These are phyloP conservation scores for Calendula officinalis DNA, from an alignment of 129 eudicot species.

Conservation along the genomic window DNA sequence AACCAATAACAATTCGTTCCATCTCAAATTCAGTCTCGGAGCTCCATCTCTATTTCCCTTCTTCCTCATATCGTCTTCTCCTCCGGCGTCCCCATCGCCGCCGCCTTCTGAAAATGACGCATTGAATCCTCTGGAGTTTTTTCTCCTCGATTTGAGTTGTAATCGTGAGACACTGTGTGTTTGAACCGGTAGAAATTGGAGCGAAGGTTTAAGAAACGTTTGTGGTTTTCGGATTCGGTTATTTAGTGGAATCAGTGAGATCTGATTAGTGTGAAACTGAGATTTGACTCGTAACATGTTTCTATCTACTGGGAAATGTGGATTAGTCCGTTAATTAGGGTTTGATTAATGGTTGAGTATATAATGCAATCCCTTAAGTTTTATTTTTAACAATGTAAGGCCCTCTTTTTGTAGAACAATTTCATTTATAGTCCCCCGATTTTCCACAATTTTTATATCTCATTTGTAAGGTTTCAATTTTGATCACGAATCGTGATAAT, in stretches of 20 bases:
- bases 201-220: slow-evolving; percentile 6
- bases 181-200: slow-evolving; percentile 1
- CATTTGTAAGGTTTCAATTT: too few species aligned
- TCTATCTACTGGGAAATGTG: background rate
- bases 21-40: slow-evolving; percentile 44
- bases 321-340: slow-evolving; percentile 11
- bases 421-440: too few species aligned
- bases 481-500: too few species aligned
- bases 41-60: slow-evolving; percentile 33
- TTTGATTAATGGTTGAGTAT: background rate
- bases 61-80: too few species aligned
- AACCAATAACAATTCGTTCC: slow-evolving; percentile 62
- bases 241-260: background rate
- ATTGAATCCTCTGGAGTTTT: background rate
- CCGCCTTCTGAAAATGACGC: slow-evolving; percentile 5
- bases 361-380: background rate
- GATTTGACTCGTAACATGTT: slow-evolving; percentile 21
- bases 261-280: background rate
- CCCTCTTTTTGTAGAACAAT: background rate
- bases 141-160: slow-evolving; percentile 18
- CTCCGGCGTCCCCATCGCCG: slow-evolving; percentile 7
- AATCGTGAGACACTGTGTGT: background rate
- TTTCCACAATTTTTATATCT: too few species aligned
- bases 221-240: slow-evolving; percentile 13
- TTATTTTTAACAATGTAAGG: background rate